phyloP scores from a whole-genome alignment of 805 yeast genomes.

The Saturnispora ahearnii region DNA sequence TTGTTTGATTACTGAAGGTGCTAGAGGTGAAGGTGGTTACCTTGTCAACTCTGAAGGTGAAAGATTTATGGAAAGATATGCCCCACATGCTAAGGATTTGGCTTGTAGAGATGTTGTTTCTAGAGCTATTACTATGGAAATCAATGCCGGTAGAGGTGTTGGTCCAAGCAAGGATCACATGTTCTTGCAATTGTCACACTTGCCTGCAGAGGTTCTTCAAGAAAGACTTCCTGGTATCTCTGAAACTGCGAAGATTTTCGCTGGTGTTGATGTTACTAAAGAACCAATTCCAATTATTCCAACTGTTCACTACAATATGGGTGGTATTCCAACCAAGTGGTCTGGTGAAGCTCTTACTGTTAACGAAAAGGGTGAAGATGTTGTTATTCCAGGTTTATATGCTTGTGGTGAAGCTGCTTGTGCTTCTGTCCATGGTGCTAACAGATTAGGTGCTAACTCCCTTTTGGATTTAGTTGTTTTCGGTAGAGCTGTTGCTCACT shows the following conservation, averaged over 20 bases:
- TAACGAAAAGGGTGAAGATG: slow-evolving; percentile 83
- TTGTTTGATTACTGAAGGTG: slow-evolving; percentile 98
- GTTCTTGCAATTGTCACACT: slow-evolving; percentile 85
- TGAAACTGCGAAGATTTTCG: slow-evolving; percentile 95
- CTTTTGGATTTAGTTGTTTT: slow-evolving; percentile 92
- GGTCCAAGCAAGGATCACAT: slow-evolving; percentile 95
- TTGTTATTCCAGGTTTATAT: slow-evolving; percentile 81
- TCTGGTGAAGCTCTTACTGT: slow-evolving; percentile 87
- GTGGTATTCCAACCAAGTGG: slow-evolving; percentile 98
- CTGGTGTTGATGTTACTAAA: slow-evolving; percentile 98
- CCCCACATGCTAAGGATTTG: slow-evolving; percentile 96
- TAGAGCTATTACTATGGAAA: slow-evolving; percentile 97
- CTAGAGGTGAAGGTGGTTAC: slow-evolving; percentile 99
- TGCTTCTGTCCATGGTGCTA: slow-evolving; percentile 99
- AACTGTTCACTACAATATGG: slow-evolving; percentile 99
- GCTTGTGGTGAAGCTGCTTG: slow-evolving; percentile 99
- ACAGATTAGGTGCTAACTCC: slow-evolving; percentile 98
- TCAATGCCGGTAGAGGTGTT: slow-evolving; percentile 98
- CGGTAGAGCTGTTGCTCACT: slow-evolving; percentile 96
- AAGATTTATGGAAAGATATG: slow-evolving; percentile 98
- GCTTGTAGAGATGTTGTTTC: slow-evolving; percentile 98
- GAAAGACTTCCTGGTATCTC: slow-evolving; percentile 99
- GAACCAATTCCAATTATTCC: slow-evolving; percentile 98
- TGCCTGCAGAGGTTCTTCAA: slow-evolving; percentile 83
- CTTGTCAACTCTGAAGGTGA: slow-evolving; percentile 95